These are phyloP conservation scores for Phaeosphaeria sp. DNA, from an alignment of 2,329 filamentous ascomycete species.

Conservation along the genomic window DNA sequence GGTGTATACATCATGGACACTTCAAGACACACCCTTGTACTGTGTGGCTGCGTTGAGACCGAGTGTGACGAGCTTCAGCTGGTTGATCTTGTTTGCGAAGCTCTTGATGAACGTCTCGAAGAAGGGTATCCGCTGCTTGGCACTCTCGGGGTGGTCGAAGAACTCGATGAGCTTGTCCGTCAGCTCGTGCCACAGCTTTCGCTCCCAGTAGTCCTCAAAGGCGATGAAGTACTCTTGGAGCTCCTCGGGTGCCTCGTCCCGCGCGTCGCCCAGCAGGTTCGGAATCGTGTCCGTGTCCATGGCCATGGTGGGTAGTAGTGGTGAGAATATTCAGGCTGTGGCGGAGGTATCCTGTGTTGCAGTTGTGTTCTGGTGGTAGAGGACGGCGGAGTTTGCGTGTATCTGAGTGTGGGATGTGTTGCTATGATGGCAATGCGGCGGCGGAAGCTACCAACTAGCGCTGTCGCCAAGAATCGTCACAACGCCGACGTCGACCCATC, in stretches of 20 bases:
- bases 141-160: constrained; percentile 83
- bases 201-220: constrained; percentile 97
- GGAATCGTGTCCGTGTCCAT: constrained; percentile 90
- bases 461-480: constrained; percentile 26
- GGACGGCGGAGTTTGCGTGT: constrained; percentile 8
- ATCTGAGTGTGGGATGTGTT: constrained; percentile 15
- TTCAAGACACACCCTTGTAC: constrained; percentile 68
- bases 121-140: constrained; percentile 82
- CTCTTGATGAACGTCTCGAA: constrained; percentile 95
- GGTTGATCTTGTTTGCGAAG: constrained; percentile 98
- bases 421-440: constrained; percentile 21
- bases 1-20: background rate
- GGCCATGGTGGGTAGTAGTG: constrained; percentile 36
- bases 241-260: constrained; percentile 84
- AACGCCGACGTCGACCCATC: constrained; percentile 24
- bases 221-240: constrained; percentile 86
- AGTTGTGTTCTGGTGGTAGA: no score
- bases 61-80: constrained; percentile 92
- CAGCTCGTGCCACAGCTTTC: constrained; percentile 98
- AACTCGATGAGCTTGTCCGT: constrained; percentile 87
- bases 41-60: constrained; percentile 86
- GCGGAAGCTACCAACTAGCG: constrained; percentile 28
- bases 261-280: constrained; percentile 90
- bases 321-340: background rate
- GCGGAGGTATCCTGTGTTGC: no score